Evolutionary conservation across 371 early-diverging fungal genomes (phyloP).

Genomic region (Rhizopus arrhizus): DNA sequence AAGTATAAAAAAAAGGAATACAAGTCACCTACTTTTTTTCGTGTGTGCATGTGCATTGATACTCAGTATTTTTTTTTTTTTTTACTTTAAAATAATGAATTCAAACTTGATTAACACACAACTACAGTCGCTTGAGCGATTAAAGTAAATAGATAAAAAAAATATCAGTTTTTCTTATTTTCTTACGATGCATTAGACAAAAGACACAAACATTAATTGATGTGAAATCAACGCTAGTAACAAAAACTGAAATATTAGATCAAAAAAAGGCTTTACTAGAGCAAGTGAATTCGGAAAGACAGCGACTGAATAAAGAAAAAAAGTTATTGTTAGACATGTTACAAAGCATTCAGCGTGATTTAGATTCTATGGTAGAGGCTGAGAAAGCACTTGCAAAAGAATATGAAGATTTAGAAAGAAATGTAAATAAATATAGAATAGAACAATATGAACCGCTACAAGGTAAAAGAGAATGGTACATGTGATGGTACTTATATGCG

Average conservation of each 20-base stretch:
- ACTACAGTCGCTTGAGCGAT: constrained; percentile 18
- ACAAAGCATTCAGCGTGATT: constrained; percentile 45
- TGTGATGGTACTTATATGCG: background rate
- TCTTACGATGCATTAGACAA: constrained; percentile 15
- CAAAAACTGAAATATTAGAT: constrained; percentile 40
- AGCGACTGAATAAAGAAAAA: constrained; percentile 42
- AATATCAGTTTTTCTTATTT: background rate
- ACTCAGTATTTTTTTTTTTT: constrained; percentile 2
- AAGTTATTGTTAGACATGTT: constrained; percentile 44
- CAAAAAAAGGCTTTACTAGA: constrained; percentile 41
- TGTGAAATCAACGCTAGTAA: constrained; percentile 40
- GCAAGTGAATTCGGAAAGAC: constrained; percentile 42
- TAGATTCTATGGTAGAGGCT: constrained; percentile 39
- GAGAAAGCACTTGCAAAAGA: constrained; percentile 40
- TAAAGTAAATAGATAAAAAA: constrained; percentile 14
- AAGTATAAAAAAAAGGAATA: background rate
- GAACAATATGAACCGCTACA: constrained; percentile 52
- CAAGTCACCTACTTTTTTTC: background rate
- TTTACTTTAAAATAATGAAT: constrained; percentile 5
- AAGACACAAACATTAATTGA: constrained; percentile 42
- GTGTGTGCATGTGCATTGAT: background rate
- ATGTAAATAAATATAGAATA: constrained; percentile 26
- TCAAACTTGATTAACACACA: constrained; percentile 13
- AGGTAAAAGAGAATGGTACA: constrained; percentile 29
- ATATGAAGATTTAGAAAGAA: constrained; percentile 36